Evolutionary conservation across 2,329 filamentous ascomycete genomes (phyloP).

Genomic region (Colletotrichum theobromicola): DNA sequence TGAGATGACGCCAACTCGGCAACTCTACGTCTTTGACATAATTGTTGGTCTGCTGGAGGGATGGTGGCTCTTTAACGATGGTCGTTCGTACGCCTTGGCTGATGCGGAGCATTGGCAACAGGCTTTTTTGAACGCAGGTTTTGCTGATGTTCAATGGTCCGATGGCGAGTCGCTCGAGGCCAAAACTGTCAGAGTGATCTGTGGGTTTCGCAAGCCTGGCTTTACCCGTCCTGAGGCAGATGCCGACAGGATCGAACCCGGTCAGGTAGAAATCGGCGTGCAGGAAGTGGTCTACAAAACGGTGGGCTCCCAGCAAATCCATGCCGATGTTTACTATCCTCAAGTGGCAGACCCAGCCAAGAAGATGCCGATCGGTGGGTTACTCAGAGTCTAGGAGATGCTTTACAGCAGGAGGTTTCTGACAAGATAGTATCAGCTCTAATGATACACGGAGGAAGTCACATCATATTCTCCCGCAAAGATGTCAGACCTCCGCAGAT

Average conservation of each 20-base stretch:
- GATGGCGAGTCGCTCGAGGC: slow-evolving; percentile 27
- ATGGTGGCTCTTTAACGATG: slow-evolving; percentile 38
- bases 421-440: slow-evolving; percentile 32
- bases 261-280: background rate
- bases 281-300: slow-evolving; percentile 3
- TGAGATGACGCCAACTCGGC: slow-evolving; percentile 29
- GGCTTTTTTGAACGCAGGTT: slow-evolving; percentile 25
- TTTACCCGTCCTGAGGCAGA: background rate
- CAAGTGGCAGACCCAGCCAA: background rate
- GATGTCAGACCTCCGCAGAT: slow-evolving; percentile 43
- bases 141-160: slow-evolving; percentile 29
- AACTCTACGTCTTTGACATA: slow-evolving; percentile 32
- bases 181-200: background rate
- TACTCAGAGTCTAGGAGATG: background rate
- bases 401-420: accelerated
- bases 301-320: background rate
- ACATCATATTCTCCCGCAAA: slow-evolving; percentile 42
- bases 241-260: background rate
- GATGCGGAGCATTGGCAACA: slow-evolving; percentile 26
- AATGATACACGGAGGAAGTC: slow-evolving; percentile 51
- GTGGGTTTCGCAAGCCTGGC: background rate
- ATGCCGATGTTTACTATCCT: background rate
- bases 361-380: background rate
- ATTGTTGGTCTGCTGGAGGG: slow-evolving; percentile 39
- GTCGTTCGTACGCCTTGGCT: slow-evolving; percentile 26